Base-by-base conservation (phyloP, 345 rosid genomes). In the Abelmoschus esculentus region DNA sequence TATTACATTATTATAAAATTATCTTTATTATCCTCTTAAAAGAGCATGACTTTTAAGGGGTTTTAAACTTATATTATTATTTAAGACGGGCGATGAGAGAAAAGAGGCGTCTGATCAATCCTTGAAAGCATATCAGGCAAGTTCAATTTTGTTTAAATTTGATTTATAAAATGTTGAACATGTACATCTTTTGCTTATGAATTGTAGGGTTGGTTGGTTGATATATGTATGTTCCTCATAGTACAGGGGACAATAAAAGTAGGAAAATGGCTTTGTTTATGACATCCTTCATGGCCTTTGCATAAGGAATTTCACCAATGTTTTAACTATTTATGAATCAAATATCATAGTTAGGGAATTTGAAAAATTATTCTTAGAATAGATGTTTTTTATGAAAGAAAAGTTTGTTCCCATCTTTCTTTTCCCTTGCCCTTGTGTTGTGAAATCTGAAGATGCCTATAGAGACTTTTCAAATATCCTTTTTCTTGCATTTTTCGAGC, bases 61-160 rank as follows among this genome's bases (percentile, higher is more conserved):
- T 31, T 31, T 4, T 4, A 31, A 31, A 31, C 34, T 31, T 31
- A 31, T 31, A 31, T 31, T 31, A 4, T 31, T 31, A n/a, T 84
- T 86, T 72, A 88, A 82, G 78, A 53, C 73, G 17, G 85, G 86
- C 22, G 70, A 81, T 47, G 89, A 83, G 46, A 83, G 79, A 72
- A 83, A 84, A 73, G 86, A 83, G 61, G 85, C 81, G 60, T 84
- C 93, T 66, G 87, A 86, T 49, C 81, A 76, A 72, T 86, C 93
- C 44, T 70, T 84, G 85, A 86, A 86, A 76, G 93, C 90, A 32
- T 88, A 88, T 79, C 79, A 83, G 90, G 93, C 82, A 13, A 18
- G 47, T 63, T 14, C 14, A 66, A 32, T 66, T 46, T 7, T 28
- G 40, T 28, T 46, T 28, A 44, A 22, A 13, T 26, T 64, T 44